These are phyloP conservation scores for Rhynchosporium graminicola DNA, from an alignment of 2,329 filamentous ascomycete species.

Conservation along the genomic window DNA sequence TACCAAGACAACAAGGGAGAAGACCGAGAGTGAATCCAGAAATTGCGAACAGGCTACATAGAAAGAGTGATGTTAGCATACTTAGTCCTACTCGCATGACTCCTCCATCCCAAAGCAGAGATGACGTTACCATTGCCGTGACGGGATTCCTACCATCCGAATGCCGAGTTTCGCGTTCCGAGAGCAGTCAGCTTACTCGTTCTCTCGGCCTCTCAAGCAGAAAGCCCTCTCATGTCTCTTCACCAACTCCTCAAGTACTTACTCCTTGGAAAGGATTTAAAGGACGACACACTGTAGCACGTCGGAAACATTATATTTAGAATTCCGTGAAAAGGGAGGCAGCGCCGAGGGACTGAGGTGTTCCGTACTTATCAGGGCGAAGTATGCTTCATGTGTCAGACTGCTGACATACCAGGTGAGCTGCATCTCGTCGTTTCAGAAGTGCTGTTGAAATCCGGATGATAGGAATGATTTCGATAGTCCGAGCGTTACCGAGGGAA, in stretches of 20 bases:
- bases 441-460: slow-evolving; percentile 1
- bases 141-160: too few species aligned
- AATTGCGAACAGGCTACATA: too few species aligned
- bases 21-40: too few species aligned
- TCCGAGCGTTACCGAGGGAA: not conserved
- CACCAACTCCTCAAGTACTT: not conserved
- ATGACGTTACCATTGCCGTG: too few species aligned
- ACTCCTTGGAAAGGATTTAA: not conserved
- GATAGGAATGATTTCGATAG: not conserved
- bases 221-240: not conserved
- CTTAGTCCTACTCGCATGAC: too few species aligned
- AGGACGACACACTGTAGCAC: slow-evolving; percentile 1
- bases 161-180: not conserved
- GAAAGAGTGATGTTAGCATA: too few species aligned
- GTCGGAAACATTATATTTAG: not conserved
- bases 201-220: not conserved
- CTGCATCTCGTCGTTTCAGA: slow-evolving; percentile 11
- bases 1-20: too few species aligned
- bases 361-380: not conserved
- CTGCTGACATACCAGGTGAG: slow-evolving; percentile 5
- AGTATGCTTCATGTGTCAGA: slow-evolving; percentile 7
- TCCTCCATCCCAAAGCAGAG: too few species aligned
- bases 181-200: not conserved
- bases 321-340: slow-evolving; percentile 6
- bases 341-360: not conserved